These are phyloP conservation scores for Nematodospora anomalae DNA, from an alignment of 1,139 yeast genomes.

Conservation along the genomic window DNA sequence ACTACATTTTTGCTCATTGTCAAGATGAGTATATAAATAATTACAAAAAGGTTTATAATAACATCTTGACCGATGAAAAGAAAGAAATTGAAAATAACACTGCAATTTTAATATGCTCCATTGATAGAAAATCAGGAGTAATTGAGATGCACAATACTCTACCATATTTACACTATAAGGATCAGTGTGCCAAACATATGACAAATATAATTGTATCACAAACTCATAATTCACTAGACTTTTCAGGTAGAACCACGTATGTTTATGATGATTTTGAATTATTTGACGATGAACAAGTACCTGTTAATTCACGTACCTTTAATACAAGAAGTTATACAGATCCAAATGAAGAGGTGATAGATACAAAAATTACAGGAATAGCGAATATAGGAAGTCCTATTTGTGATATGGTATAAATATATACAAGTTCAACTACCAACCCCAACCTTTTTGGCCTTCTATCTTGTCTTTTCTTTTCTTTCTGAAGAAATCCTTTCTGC, in stretches of 20 bases:
- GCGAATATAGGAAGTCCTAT: conserved; percentile 4
- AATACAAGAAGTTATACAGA: conserved; percentile 5
- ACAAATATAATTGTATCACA: conserved; percentile 11
- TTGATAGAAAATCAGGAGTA: conserved; percentile 33
- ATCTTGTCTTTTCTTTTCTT: conserved; percentile 38
- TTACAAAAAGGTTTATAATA: conserved; percentile 13
- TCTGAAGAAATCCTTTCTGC: conserved; percentile 76
- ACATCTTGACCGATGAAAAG: conserved; percentile 13
- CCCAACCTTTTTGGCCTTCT: conserved; percentile 50
- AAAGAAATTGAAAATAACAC: conserved; percentile 4
- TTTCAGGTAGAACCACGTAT: conserved; percentile 10
- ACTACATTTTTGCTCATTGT: conserved; percentile 14
- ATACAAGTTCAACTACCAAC: conserved; percentile 24
- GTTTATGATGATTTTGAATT: conserved; percentile 17
- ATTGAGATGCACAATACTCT: conserved; percentile 24
- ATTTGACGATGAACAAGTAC: conserved; percentile 12
- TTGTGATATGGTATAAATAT: conserved; percentile 7
- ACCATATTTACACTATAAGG: conserved; percentile 18
- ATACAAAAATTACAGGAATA: conserved; percentile 8
- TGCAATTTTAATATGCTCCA: conserved; percentile 31
- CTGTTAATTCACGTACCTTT: conserved; percentile 13
- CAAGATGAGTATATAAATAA: conserved; percentile 11
- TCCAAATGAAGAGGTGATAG: conserved; percentile 6
- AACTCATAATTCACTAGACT: conserved; percentile 5
- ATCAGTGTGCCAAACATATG: conserved; percentile 10